A percentile compares a stretch with the other conserved stretches of the same genome.
phyloP scores from a whole-genome alignment of 1,284 basidiomycete species.

The Cryptococcus wingfieldii region DNA sequence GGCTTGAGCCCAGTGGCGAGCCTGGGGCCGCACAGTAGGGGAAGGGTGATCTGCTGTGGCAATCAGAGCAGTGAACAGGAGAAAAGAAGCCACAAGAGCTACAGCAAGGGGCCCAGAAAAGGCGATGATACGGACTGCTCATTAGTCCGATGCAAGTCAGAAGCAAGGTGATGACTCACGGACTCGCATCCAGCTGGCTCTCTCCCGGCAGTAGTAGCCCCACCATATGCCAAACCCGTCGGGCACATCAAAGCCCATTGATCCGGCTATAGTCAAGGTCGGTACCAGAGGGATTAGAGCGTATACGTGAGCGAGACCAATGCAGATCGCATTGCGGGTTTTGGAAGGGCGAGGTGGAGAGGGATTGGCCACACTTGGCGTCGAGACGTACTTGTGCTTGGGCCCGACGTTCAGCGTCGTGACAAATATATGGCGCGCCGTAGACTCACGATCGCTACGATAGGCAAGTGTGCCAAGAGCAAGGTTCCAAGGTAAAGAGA shows the following conservation, averaged over 20 bases:
- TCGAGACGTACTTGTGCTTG: conserved; percentile 2
- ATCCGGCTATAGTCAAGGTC: conserved; percentile 7
- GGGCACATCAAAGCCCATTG: not conserved
- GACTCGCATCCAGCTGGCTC: conserved; percentile 12
- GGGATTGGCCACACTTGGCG: conserved; percentile 1
- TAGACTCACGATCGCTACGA: conserved; percentile 8
- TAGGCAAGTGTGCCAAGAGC: conserved; percentile 12
- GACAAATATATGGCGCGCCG: not conserved
- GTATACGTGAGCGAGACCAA: conserved; percentile 10
- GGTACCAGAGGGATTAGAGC: conserved; percentile 14
- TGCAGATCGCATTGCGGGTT: not conserved
- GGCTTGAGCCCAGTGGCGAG: not conserved
- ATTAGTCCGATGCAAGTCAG: not conserved
- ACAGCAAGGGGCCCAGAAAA: conserved; percentile 11
- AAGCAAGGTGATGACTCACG: conserved; percentile 4
- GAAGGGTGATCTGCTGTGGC: conserved; percentile 9
- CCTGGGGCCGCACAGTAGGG: conserved; percentile 3
- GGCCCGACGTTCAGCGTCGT: not conserved
- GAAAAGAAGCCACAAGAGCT: conserved; percentile 1
- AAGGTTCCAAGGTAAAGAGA: conserved; percentile 8
- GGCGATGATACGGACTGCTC: conserved; percentile 8
- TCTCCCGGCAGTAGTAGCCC: conserved; percentile 18
- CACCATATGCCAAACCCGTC: conserved; percentile 15
- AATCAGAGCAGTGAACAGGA: conserved; percentile 8
- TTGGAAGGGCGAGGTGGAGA: not conserved